A percentile compares a stretch with the other conserved stretches of the same genome.
phyloP scores from a whole-genome alignment of 202 grass and related monocot genomes.

The Setaria italica region DNA sequence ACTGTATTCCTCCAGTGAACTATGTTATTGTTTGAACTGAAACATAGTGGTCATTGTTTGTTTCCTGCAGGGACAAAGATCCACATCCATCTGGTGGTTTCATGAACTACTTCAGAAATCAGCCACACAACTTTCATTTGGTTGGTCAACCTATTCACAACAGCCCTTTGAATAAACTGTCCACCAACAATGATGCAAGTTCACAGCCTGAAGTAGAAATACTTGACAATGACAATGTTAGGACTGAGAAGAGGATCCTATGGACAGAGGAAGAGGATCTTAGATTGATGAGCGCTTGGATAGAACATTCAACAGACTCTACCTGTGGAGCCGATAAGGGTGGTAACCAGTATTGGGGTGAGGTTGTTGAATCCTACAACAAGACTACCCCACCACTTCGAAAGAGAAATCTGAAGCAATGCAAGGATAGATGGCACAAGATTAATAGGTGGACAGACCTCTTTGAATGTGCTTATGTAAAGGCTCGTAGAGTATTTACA shows the following conservation, averaged over 20 bases:
- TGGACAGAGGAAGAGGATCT: not conserved
- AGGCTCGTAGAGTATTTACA: too few relatives aligned
- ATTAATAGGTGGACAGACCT: too few relatives aligned
- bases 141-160: not conserved
- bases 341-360: slow-evolving; percentile 3
- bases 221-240: not conserved
- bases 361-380: not conserved
- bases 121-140: slow-evolving; percentile 8
- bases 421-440: too few relatives aligned
- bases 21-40: too few relatives aligned
- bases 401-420: too few relatives aligned
- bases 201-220: not conserved
- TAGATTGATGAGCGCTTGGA: slow-evolving; percentile 1
- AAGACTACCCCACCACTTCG: not conserved
- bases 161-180: not conserved
- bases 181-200: too few relatives aligned
- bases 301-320: slow-evolving; percentile 2
- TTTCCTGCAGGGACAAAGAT: not conserved
- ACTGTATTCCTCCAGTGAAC: too few relatives aligned
- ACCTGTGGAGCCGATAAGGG: not conserved
- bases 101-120: not conserved
- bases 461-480: too few relatives aligned
- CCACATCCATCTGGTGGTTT: not conserved
- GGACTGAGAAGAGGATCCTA: slow-evolving; percentile 5
- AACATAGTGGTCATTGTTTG: too few relatives aligned